phyloP scores from a whole-genome alignment of 2,329 filamentous ascomycete species.

The Davidsoniella neocaledoniae region DNA sequence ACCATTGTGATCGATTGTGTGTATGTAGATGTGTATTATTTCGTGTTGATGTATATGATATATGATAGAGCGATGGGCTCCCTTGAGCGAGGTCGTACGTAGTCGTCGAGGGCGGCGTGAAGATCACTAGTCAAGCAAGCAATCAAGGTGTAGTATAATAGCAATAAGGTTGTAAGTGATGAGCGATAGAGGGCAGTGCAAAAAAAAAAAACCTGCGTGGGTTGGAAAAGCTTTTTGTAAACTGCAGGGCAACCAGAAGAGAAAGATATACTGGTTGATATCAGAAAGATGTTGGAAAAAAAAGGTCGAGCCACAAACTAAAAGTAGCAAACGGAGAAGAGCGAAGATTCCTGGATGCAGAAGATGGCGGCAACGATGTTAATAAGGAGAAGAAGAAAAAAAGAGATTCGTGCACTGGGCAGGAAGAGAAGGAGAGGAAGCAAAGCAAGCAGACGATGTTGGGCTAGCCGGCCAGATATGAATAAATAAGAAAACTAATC shows the following conservation, averaged over 20 bases:
- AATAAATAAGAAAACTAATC: not conserved
- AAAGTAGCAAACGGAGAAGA: conserved; percentile 7
- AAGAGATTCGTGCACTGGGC: too few relatives aligned
- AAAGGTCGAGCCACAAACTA: not conserved
- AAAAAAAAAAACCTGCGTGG: not conserved
- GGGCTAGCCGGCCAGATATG: not conserved
- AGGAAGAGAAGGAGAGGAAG: not conserved
- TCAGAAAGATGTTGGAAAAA: too few relatives aligned
- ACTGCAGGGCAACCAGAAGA: conserved; percentile 9
- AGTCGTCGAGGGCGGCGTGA: too few relatives aligned
- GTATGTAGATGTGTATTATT: conserved; percentile 9
- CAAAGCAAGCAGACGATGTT: not conserved
- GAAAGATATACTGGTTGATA: too few relatives aligned
- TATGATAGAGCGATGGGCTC: not conserved
- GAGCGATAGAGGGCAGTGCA: not conserved
- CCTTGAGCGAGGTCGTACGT: too few relatives aligned
- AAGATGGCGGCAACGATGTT: not conserved
- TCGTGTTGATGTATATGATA: conserved; percentile 7
- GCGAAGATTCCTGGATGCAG: not conserved
- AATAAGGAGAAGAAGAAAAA: too few relatives aligned
- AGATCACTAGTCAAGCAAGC: too few relatives aligned
- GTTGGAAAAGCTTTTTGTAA: conserved; percentile 11
- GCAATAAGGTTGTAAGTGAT: too few relatives aligned
- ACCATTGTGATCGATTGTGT: conserved; percentile 18
- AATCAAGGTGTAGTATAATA: too few relatives aligned